Conservation (phyloP, 768 basidiomycete genomes). For the Lactifluus rugatus region DNA sequence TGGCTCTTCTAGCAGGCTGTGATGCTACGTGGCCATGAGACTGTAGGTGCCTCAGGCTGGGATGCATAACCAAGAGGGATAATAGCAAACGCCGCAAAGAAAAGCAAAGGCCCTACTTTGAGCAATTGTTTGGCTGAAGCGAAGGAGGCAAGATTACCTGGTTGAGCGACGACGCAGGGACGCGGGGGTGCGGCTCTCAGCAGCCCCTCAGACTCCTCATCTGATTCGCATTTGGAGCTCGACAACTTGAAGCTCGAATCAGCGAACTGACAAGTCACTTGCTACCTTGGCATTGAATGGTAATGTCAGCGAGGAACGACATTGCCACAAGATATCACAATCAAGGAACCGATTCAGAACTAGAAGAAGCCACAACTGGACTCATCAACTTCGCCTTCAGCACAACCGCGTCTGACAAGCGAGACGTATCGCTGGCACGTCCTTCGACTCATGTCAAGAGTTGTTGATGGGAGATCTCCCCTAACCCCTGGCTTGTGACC, state of each 20-base stretch:
- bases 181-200: background rate
- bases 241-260: background rate
- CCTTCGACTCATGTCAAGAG: too few relatives aligned
- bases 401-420: background rate
- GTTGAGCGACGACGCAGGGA: background rate
- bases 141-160: too few relatives aligned
- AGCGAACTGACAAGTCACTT: too few relatives aligned
- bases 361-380: background rate
- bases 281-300: too few relatives aligned
- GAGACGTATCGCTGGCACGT: too few relatives aligned
- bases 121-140: background rate
- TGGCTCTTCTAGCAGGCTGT: too few relatives aligned
- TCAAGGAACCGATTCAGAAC: too few relatives aligned
- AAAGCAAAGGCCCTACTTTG: background rate
- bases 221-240: background rate
- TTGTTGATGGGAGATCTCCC: background rate
- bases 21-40: background rate
- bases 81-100: background rate
- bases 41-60: background rate
- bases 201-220: background rate
- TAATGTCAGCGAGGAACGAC: background rate
- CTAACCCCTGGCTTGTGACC: background rate
- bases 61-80: background rate
- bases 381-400: background rate
- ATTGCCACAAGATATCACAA: background rate